Evolutionary conservation across 2,329 filamentous ascomycete genomes (phyloP), one percentile per base, ranked within the genome.

Genomic region (Trichoderma sp.): DNA sequence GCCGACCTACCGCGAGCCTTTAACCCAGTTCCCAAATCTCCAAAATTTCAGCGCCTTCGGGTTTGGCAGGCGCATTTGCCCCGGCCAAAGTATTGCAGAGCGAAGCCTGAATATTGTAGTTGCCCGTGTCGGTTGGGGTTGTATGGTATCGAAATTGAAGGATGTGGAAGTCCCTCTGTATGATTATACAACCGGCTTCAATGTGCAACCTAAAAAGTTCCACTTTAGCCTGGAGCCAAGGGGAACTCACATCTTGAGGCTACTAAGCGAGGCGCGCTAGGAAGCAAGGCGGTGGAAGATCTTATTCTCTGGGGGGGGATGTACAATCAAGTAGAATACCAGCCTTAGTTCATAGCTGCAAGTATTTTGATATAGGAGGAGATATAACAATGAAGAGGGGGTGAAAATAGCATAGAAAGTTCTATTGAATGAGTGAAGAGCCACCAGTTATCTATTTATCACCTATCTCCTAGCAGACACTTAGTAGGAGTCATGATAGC

Each of bases 1-100:
- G 82, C 88, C 88, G 0, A 89, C 88, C 0, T 90, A 85, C 78
- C 85, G 89, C 73, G 87, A 86, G 73, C 88, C 88, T 0, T 82
- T 90, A n/a, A 84, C 84, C 2, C 82, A 84, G 67, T 89, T 86
- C 72, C 88, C 89, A 17, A 88, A 85, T 75, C 84, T 90, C 74
- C 77, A 79, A 2, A 84, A 83, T 42, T 87, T 89, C 84, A 85
- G 88, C 70, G 34, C 48, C 10, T 65, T 65, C n/a, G 61, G 61
- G n/a, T 65, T 39, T 12, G 61, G 61, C 15, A 25, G 61, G 22
- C 61, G 61, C 22, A 57, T 57, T 37, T 65, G 52, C 19, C 61
- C 42, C 10, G 61, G 61, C 4, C 61, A 65, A 39, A 37, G 29
- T 37, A 54, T 65, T 7, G 61, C 61, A 25, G 61, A 65, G 48